Base-by-base conservation (phyloP, 176 grass and related monocot species). In the Eremochloa ophiuroides region DNA sequence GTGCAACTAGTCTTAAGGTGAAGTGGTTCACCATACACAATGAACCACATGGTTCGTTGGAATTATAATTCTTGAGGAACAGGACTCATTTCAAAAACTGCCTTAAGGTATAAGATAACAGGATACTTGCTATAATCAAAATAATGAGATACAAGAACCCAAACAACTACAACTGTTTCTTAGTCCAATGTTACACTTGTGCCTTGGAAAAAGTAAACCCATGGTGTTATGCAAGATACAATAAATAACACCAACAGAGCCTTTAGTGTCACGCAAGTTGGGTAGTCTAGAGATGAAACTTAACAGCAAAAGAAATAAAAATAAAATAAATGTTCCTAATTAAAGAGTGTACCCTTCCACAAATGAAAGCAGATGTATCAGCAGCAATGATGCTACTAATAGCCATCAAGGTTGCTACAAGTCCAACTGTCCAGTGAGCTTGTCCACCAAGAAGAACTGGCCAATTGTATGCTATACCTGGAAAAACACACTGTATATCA, bases 351-450 rank as follows among this genome's bases (percentile, higher is more conserved):
- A 99, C 96, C 93, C 89, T 89, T 88, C 96, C 96, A 74, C 96
- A 94, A 77, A 93, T 75, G 75, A 99, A 99, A 70, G 93, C 96
- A 80, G 90, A 93, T 80, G 91, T 93, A 84, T 99, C 96, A 20
- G 96, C 96, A 58, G 96, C 93, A 74, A 99, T 99, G 56, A 99
- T 93, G 85, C 91, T 95, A 77, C 89, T 99, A 67, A 99, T 91
- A 84, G 93, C 95, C 75, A 99, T 95, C 79, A 95, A 91, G 27
- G 96, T 93, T 81, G 93, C 93, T 25, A 91, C 96, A 66, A 93
- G 82, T 81, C 96, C 96, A 86, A 99, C 93, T 47, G 93, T 99
- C 93, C 91, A 99, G 78, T 95, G 96, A 74, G 91, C 82, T 89
- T 81, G 91, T 34, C 96, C 96, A 79, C 96, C 96, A 58, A 98